Evolutionary conservation across 1,284 basidiomycete genomes (phyloP), one percentile per base, ranked within the genome.

Genomic region (Rhodotorula sp.): DNA sequence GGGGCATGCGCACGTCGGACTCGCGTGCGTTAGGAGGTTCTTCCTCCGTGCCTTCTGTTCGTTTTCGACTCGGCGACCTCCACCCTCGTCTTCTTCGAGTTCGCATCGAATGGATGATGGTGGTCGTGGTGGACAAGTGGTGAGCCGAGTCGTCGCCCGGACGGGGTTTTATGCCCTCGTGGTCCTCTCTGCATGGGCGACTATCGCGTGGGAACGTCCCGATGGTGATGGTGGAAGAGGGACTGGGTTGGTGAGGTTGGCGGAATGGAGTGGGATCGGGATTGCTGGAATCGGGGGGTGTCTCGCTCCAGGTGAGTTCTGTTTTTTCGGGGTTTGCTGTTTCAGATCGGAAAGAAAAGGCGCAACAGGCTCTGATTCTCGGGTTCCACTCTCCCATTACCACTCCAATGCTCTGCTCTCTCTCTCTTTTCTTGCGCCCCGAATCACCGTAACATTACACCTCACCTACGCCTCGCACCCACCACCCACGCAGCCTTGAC

Each of bases 231-330:
- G 28, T 28, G 28, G 23, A 62, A 49, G 38, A 56, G 43, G 74
- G 16, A 64, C 64, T 34, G 78, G 73, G 23, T 54, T 76, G 38
- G 68, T 68, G 23, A 68, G 68, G 28, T 57, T 74, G 34, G 74
- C 74, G 2, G 71, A 78, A 64, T 68, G 78, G 28, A 67, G 69
- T 1, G 77, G 76, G 3, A 75, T 63, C 75, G 0, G 67, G 71
- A 26, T 63, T 2, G 60, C 59, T 2, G 77, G 77, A 0, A 28
- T 77, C 19, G 66, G 77, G 28, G 73, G 72, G 10, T 79, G 70
- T 15, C 4, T 71, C 48, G 57, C 54, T 65, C 66, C 71, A 68
- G 47, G 70, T 78, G 21, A 76, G 76, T 26, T 54, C 19, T 50
- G 21, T 50, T 47, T 38, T 16, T 16, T 45, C 14, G 60, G 18